Conservation (phyloP, 1,284 basidiomycete genomes). For the Vanrija pseudolonga region DNA sequence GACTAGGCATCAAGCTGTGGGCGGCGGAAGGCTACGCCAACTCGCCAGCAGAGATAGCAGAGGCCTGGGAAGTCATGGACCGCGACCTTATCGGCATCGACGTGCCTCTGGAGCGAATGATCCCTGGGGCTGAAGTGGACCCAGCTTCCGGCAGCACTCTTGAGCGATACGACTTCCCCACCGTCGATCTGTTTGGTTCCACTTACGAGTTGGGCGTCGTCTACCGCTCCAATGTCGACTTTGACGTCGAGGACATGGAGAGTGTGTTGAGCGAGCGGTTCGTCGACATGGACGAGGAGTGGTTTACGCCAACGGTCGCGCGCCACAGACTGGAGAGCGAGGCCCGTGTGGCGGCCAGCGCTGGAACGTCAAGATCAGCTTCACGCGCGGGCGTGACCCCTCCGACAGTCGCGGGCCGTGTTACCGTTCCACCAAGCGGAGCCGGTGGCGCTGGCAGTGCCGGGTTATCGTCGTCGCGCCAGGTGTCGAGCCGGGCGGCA, state of each 20-base stretch:
- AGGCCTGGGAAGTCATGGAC: slow-evolving; percentile 47
- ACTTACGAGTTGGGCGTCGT: slow-evolving; percentile 33
- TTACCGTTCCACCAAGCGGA: too few species aligned
- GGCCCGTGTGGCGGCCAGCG: slow-evolving; percentile 3
- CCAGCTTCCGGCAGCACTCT: not conserved
- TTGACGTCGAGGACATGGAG: slow-evolving; percentile 45
- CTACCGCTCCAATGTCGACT: slow-evolving; percentile 42
- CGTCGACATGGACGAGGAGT: slow-evolving; percentile 48
- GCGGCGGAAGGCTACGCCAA: slow-evolving; percentile 38
- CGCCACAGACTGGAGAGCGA: slow-evolving; percentile 28
- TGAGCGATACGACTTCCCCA: slow-evolving; percentile 31
- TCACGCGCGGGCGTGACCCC: not conserved
- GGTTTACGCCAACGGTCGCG: slow-evolving; percentile 48
- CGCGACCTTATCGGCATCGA: slow-evolving; percentile 39
- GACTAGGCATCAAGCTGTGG: slow-evolving; percentile 48
- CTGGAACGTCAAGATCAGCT: not conserved
- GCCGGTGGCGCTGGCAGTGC: too few species aligned
- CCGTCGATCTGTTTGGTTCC: slow-evolving; percentile 38
- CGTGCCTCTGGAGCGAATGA: slow-evolving; percentile 29
- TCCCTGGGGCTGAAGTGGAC: slow-evolving; percentile 16
- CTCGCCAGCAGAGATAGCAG: slow-evolving; percentile 24
- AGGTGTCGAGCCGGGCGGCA: not conserved
- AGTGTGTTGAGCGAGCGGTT: slow-evolving; percentile 44
- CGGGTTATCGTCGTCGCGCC: not conserved
- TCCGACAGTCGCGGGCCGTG: not conserved